Base-by-base conservation (phyloP, 2,329 filamentous ascomycete species). In the Madurella fahalii region DNA sequence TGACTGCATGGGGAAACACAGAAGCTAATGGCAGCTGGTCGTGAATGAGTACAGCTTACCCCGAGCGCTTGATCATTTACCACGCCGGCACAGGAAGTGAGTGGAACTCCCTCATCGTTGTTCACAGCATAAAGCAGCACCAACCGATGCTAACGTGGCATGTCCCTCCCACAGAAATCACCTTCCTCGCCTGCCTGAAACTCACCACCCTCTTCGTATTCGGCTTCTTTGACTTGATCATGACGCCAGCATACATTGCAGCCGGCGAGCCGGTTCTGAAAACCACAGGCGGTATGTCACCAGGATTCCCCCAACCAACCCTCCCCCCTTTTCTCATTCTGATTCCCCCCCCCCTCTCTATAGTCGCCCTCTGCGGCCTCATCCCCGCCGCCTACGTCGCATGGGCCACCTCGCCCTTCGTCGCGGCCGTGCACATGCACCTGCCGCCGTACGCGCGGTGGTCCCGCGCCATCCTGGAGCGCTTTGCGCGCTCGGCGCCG, bases 181-280 rank as follows among this genome's bases (percentile, higher is more conserved):
- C 84, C 7, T 85, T 87, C 61, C 72, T 93, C 44, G 87, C 86
- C 47, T 81, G 84, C 65, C 69, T 89, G 58, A 90, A 90, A 64
- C 72, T 93, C 53, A 84, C 84, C 1, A 85, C 86, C 2, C 77
- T 94, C 40, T 82, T 90, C 57, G 69, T 88, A 40, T 86, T 86
- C 53, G 78, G 77, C 18, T 82, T 87, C 61, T 89, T 89, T 63
- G 78, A 77, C 60, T 71, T 86, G 49, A 71, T 90, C 25, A 77
- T 85, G 47, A 82, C 81, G 0, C 87, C 87, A 0, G 72, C 76
- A 17, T 85, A 84, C 61, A 54, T 69, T n/a, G 52, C 74, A n/a
- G 71, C 72, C 2, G 72, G 70, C 18, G 64, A 68, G 40, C 73
- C 75, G 41, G 62, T 70, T 5, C 62, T 64, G 50, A 65, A 72